Conservation (phyloP, 2,329 filamentous ascomycete genomes). For the Annulohypoxylon truncatum region DNA sequence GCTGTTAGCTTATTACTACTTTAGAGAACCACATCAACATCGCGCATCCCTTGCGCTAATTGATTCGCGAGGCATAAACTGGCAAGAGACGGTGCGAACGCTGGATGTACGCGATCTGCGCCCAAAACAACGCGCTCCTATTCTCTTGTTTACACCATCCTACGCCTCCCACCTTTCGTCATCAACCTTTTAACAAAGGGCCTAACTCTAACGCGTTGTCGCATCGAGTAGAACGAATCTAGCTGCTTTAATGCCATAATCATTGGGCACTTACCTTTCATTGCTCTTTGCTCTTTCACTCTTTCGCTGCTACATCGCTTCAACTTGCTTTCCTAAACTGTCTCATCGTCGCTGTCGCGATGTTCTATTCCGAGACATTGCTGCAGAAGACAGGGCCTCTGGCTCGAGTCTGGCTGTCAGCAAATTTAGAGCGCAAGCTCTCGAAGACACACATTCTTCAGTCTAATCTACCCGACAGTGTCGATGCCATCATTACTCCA, state of each 20-base stretch:
- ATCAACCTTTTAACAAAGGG: slow-evolving; percentile 21
- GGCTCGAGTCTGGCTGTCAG: slow-evolving; percentile 97
- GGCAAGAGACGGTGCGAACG: slow-evolving; percentile 30
- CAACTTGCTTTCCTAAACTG: slow-evolving; percentile 33
- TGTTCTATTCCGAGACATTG: slow-evolving; percentile 98
- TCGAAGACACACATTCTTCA: slow-evolving; percentile 96
- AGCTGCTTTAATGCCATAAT: slow-evolving; percentile 39
- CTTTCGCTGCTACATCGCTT: slow-evolving; percentile 34
- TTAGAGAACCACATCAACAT: slow-evolving; percentile 7
- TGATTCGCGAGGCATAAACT: slow-evolving; percentile 30
- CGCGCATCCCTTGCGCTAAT: slow-evolving; percentile 33
- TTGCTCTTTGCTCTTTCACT: slow-evolving; percentile 22
- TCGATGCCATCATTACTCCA: slow-evolving; percentile 92
- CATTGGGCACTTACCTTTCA: slow-evolving; percentile 24
- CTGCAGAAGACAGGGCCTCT: slow-evolving; percentile 96
- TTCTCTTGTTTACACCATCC: slow-evolving; percentile 46
- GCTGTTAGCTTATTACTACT: slow-evolving; percentile 10
- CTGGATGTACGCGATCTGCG: slow-evolving; percentile 44
- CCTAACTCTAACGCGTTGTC: slow-evolving; percentile 35
- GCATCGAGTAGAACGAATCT: slow-evolving; percentile 13
- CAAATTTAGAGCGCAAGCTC: slow-evolving; percentile 97
- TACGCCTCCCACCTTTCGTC: slow-evolving; percentile 35
- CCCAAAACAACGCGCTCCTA: slow-evolving; percentile 46
- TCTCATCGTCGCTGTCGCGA: slow-evolving; percentile 59
- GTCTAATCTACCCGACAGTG: slow-evolving; percentile 93